Evolutionary conservation across 352 stramenopile species (phyloP), one percentile per base, ranked within the genome.

Genomic region (Phytophthora aleatoria): DNA sequence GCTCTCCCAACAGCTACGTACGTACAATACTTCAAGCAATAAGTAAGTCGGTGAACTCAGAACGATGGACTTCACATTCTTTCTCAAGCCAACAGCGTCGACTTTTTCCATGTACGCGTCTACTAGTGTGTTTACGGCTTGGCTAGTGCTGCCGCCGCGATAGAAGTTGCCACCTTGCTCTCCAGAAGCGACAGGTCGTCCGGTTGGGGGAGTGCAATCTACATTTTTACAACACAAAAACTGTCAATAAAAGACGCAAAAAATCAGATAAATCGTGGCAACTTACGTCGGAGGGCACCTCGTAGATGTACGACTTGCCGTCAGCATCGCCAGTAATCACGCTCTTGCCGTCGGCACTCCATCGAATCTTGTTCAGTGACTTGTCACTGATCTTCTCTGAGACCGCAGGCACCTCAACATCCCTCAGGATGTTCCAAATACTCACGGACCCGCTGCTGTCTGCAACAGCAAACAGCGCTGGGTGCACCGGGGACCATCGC

Each of bases 351-450:
- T 94, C 86, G 1, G 73, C 43, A 24, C 75, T 89, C 89, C 89
- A 96, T 39, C 84, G 77, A 42, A 96, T 72, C 61, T 92, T 95
- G 79, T 94, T 92, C 11, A 96, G 62, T 10, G 87, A 86, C 50
- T 91, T 89, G 26, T 81, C 72, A 26, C 75, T 81, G 44, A 92
- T 77, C 65, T 91, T 88, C 5, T 79, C 64, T 33, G 89, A 84
- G 10, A 92, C 61, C 11, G 64, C 76, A 8, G 84, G 77, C 30
- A 93, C 83, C 57, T 96, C 89, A n/a, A 87, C 69, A 65, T 96
- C 89, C 50, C 85, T 86, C 61, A 89, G 61, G 50, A 96, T 86
- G 54, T 96, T 95, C 89, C 89, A 96, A 36, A 96, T 69, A 54
- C 83, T 91, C 33, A 93, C 72, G 5, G 47, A 59, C 8, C 89